Conservation (phyloP, 73 alveolate species). For the Uronychia setigera region DNA sequence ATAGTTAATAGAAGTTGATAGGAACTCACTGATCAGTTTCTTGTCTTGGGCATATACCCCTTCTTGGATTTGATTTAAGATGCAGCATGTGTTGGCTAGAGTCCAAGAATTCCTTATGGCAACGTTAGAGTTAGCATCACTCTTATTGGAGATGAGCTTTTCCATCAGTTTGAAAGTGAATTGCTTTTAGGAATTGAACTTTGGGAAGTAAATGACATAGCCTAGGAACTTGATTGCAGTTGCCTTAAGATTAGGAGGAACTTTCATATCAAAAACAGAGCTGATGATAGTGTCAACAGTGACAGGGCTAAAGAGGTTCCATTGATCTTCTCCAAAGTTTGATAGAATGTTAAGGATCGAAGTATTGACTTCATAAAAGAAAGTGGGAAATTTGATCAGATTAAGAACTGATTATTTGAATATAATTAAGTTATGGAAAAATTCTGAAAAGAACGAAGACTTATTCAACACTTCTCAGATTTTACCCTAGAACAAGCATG, state of each 20-base stretch:
- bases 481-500: no score
- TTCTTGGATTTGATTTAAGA: neutral
- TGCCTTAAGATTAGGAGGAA: slow-evolving; percentile 30
- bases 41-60: neutral
- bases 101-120: slow-evolving; percentile 52
- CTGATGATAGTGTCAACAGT: neutral
- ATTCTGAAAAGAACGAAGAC: no score
- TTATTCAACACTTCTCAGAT: no score
- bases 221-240: slow-evolving; percentile 50
- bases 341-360: slow-evolving; percentile 26
- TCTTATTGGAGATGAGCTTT: slow-evolving; percentile 1
- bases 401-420: no score
- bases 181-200: slow-evolving; percentile 4
- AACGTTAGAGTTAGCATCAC: slow-evolving; percentile 34
- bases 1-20: slow-evolving; percentile 19
- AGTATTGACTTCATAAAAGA: neutral
- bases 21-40: slow-evolving; percentile 7
- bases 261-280: slow-evolving; percentile 13
- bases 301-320: slow-evolving; percentile 24
- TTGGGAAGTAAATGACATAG: slow-evolving; percentile 22
- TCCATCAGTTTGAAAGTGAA: slow-evolving; percentile 17
- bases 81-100: slow-evolving; percentile 53
- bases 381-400: no score
- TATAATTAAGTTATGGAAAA: no score
- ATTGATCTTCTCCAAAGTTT: slow-evolving; percentile 24